Percentiles rank a stretch among this genome's conserved stretches.
These are phyloP conservation scores for Aspergillus puulaauensis DNA, from an alignment of 2,329 filamentous ascomycete species.

Conservation along the genomic window DNA sequence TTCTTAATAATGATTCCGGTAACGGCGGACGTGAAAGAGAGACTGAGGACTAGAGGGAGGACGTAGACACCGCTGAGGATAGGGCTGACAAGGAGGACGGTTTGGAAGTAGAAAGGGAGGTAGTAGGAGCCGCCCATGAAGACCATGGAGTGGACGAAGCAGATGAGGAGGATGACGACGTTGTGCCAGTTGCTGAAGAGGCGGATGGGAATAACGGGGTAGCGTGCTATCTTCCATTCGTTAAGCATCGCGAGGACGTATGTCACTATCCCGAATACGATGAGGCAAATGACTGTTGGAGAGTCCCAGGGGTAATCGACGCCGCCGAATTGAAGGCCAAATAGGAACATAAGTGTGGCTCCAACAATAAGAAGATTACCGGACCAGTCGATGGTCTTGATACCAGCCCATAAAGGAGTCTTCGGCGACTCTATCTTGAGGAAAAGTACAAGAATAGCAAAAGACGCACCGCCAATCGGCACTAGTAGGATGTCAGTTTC, in stretches of 20 bases:
- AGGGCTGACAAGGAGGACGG: conserved; percentile 66
- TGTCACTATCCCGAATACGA: conserved; percentile 68
- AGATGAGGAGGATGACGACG: conserved; percentile 62
- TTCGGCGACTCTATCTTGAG: conserved; percentile 62
- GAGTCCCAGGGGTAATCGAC: conserved; percentile 73
- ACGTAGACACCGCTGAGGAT: conserved; percentile 73
- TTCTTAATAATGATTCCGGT: conserved; percentile 71
- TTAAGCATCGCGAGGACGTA: conserved; percentile 68
- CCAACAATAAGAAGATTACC: conserved; percentile 67
- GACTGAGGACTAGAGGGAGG: conserved; percentile 66
- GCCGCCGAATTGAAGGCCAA: conserved; percentile 83
- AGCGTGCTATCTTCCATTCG: conserved; percentile 71
- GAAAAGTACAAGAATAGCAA: conserved; percentile 60
- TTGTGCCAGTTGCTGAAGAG: conserved; percentile 69
- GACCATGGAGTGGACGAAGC: conserved; percentile 72
- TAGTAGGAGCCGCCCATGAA: conserved; percentile 80
- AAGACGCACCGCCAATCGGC: conserved; percentile 59
- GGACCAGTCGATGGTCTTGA: conserved; percentile 64
- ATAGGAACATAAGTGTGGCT: conserved; percentile 79
- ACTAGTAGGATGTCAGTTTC: conserved; percentile 35
- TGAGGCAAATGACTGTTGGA: conserved; percentile 71
- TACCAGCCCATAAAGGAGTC: conserved; percentile 56
- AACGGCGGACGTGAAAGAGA: conserved; percentile 62
- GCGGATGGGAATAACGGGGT: conserved; percentile 73
- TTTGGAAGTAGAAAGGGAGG: conserved; percentile 82